Evolutionary conservation across 2,329 filamentous ascomycete genomes (phyloP).

Genomic region (Myriosclerotinia scirpicola): DNA sequence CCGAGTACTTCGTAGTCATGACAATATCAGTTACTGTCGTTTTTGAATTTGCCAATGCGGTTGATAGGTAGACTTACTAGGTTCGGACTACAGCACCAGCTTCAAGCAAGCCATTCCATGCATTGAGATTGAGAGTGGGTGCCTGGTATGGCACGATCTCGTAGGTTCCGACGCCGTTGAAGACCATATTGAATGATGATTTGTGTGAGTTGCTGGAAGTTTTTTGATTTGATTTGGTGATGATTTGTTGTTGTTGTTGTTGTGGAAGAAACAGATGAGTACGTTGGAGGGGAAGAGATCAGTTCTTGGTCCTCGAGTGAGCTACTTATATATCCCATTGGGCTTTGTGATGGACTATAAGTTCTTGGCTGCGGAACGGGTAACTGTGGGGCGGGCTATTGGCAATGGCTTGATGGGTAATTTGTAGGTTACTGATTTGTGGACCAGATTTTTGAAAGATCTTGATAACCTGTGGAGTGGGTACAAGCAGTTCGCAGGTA

Average conservation of each 20-base stretch:
- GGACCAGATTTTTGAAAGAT: too few relatives aligned
- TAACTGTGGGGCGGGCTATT: too few relatives aligned
- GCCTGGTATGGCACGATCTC: conserved; percentile 18
- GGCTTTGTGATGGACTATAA: too few relatives aligned
- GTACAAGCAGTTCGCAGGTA: too few relatives aligned
- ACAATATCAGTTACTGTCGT: neutral
- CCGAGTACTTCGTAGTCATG: neutral
- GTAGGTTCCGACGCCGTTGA: conserved; percentile 3
- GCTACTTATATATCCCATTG: conserved; percentile 1
- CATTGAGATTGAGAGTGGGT: conserved; percentile 7
- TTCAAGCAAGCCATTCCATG: neutral
- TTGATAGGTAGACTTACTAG: neutral
- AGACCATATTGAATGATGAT: conserved; percentile 9
- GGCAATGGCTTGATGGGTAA: too few relatives aligned
- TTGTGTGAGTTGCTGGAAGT: neutral
- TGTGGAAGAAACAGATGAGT: neutral
- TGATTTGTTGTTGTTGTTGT: neutral
- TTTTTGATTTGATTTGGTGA: neutral
- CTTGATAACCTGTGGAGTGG: too few relatives aligned
- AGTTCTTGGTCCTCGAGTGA: neutral
- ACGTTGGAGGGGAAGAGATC: neutral
- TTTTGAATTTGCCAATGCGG: neutral
- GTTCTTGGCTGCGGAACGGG: neutral
- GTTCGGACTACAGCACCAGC: conserved; percentile 11
- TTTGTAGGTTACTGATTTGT: too few relatives aligned